A percentile compares a stretch with the other conserved stretches of the same genome.
Conservation (phyloP, 2,329 filamentous ascomycete genomes). For the Penicillium sp. region DNA sequence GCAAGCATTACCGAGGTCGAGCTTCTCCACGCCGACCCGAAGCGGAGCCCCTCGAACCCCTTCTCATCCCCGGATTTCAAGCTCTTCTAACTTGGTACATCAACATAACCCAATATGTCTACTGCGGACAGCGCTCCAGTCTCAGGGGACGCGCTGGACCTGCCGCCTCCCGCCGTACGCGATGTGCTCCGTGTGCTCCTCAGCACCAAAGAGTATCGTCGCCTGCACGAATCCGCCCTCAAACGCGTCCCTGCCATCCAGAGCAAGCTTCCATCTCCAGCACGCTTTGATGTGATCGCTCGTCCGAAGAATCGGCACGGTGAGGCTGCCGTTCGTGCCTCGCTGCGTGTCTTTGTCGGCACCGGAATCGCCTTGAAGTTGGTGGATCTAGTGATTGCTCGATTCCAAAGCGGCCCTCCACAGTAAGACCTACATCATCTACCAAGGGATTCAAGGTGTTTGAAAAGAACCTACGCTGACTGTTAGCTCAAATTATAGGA, state of each 20-base stretch:
- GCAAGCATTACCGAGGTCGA: slow-evolving; percentile 5
- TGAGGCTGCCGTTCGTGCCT: slow-evolving; percentile 65
- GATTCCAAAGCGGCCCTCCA: slow-evolving; percentile 22
- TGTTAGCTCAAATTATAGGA: slow-evolving; percentile 23
- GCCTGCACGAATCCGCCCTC: slow-evolving; percentile 77
- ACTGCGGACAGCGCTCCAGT: slow-evolving; percentile 16
- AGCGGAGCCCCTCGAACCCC: neutral
- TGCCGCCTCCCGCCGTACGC: slow-evolving; percentile 72
- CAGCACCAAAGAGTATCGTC: slow-evolving; percentile 79
- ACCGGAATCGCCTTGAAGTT: slow-evolving; percentile 62
- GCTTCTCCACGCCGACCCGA: neutral
- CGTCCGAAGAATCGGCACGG: slow-evolving; percentile 62
- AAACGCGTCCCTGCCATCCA: slow-evolving; percentile 63
- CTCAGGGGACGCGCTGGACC: slow-evolving; percentile 11
- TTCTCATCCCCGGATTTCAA: slow-evolving; percentile 7
- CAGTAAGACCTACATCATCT: slow-evolving; percentile 20
- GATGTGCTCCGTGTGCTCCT: slow-evolving; percentile 81
- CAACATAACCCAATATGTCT: slow-evolving; percentile 24
- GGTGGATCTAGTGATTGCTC: slow-evolving; percentile 50
- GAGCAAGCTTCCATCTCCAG: slow-evolving; percentile 51
- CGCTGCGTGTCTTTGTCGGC: slow-evolving; percentile 65
- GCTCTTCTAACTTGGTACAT: neutral
- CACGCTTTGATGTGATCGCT: slow-evolving; percentile 50
- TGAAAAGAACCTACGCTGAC: neutral
- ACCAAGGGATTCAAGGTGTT: neutral